Conservation (phyloP, 495 filamentous ascomycete species). For the Xylaria telfairii region DNA sequence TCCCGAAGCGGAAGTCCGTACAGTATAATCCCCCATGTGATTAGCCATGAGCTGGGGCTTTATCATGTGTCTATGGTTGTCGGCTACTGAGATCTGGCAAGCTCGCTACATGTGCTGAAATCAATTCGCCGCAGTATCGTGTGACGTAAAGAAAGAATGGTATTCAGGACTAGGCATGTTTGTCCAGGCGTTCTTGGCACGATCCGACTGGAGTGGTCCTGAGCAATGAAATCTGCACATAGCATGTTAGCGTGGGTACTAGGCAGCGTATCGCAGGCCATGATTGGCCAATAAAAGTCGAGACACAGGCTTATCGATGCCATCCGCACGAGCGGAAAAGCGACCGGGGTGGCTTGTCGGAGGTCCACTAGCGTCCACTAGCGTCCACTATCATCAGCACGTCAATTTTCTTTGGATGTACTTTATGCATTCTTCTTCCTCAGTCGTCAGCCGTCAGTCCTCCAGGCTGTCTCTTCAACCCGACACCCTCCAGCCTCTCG, state of each 20-base stretch:
- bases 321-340: slow-evolving; percentile 15
- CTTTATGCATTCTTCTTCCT: not conserved
- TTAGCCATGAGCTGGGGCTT: not conserved
- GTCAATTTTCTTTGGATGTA: slow-evolving; percentile 18
- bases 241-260: not conserved
- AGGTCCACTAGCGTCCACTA: not conserved
- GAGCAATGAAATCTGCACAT: slow-evolving; percentile 7
- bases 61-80: not conserved
- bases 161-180: not conserved
- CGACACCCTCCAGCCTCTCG: not conserved
- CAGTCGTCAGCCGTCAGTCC: not conserved
- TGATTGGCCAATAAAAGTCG: not conserved
- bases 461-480: not conserved
- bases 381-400: not conserved
- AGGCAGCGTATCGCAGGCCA: too few relatives aligned
- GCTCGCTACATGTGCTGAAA: not conserved
- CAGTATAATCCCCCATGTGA: not conserved
- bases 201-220: not conserved
- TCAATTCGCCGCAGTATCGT: not conserved
- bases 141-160: not conserved
- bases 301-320: slow-evolving; percentile 14
- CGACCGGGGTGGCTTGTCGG: slow-evolving; percentile 1
- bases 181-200: not conserved
- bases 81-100: not conserved
- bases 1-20: not conserved